Evolutionary conservation across 441 rosid genomes (phyloP), one percentile per base, ranked within the genome.

Genomic region (Gossypium davidsonii): DNA sequence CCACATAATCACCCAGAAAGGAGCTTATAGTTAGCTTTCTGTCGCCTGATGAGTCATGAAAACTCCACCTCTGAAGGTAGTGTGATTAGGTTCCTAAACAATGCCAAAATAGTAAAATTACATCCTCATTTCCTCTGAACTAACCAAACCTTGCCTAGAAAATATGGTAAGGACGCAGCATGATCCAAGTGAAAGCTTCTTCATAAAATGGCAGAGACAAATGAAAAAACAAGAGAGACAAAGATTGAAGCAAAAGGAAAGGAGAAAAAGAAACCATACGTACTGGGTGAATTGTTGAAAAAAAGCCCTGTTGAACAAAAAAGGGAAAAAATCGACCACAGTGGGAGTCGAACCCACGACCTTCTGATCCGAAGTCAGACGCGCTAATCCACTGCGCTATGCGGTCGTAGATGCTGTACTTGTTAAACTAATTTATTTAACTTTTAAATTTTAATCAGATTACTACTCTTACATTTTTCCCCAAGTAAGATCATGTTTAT

Each of bases 371-470:
- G 97, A 91, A 95, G 97, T 95, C 98, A 90, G 85, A 95, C 97
- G 97, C 97, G 94, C 97, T 93, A 91, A 91, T 93, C 98, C 97
- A 93, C 97, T 91, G 97, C 97, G 96, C 97, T 91, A 93, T 90
- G 97, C 98, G 94, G 93, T 88, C 97, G 23, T 21, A 21, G 23
- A 1, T 1, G 2, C 23, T 21, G 23, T 21, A 0, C 1, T 0
- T 4, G 1, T 28, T 28, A 28, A 28, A 4, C 34, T 4, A 28
- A 0, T 28, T 4, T 28, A 4, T 26, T 28, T 28, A 4, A 0
- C 34, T 28, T 28, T 28, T 28, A 28, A 28, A 4, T 0, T 4
- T 28, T 28, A 0, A 4, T 28, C 34, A 28, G 34, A 28, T 4
- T 28, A 28, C 6, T 4, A 0, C 34, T 28, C 34, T 0, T 0